Percentiles rank a stretch among this genome's conserved stretches.
Evolutionary conservation across 2,329 filamentous ascomycete genomes (phyloP).

Genomic region (Xylariaceae sp.): DNA sequence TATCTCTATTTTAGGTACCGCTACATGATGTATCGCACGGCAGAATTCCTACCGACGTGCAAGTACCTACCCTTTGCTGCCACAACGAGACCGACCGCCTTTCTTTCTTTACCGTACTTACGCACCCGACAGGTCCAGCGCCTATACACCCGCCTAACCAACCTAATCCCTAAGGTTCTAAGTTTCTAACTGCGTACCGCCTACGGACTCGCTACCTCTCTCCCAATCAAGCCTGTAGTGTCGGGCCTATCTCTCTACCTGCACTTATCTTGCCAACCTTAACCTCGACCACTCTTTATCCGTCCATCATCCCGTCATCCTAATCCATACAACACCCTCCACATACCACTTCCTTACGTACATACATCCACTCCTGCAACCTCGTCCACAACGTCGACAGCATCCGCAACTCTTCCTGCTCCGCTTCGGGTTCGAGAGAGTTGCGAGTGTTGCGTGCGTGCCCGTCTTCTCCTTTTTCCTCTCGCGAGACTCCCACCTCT

Average conservation of each 20-base stretch:
- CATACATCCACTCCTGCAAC: neutral
- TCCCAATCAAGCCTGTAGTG: no score
- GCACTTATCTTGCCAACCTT: neutral
- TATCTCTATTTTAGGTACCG: neutral
- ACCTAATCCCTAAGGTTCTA: no score
- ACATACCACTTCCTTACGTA: slow-evolving; percentile 1
- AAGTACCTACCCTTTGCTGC: neutral
- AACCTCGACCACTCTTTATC: no score
- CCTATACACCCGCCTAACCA: neutral
- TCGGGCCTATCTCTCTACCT: neutral
- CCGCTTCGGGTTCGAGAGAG: slow-evolving; percentile 8
- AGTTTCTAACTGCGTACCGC: no score
- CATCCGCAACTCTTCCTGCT: slow-evolving; percentile 1
- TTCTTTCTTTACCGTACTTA: neutral
- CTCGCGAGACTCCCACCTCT: neutral
- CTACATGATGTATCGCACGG: neutral
- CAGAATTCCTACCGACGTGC: neutral
- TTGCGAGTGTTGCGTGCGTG: neutral
- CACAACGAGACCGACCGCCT: neutral
- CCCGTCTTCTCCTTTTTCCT: neutral
- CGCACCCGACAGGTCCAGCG: neutral
- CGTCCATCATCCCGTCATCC: neutral
- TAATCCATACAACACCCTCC: slow-evolving; percentile 6
- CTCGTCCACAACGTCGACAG: no score
- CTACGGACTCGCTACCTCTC: no score